These are phyloP conservation scores for Fusarium falciforme DNA, from an alignment of 2,329 filamentous ascomycete species.

Conservation along the genomic window DNA sequence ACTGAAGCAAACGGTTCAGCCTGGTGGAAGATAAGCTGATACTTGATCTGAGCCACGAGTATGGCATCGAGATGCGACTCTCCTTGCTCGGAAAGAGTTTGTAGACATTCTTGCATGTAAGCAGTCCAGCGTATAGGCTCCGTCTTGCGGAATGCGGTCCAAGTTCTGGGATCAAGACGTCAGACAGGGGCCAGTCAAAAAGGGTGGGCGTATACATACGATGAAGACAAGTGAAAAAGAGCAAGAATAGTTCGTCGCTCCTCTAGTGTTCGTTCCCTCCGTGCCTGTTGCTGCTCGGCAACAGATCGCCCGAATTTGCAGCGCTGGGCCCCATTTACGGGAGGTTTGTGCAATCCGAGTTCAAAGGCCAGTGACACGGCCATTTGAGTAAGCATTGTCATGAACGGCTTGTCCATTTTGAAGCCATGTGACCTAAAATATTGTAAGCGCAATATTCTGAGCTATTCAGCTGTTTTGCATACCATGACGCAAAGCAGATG, in stretches of 20 bases:
- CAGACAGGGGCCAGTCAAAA: no score
- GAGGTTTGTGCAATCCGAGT: conserved; percentile 48
- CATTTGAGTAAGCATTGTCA: conserved; percentile 51
- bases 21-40: conserved; percentile 22
- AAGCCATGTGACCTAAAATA: conserved; percentile 31
- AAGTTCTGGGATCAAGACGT: conserved; percentile 32
- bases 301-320: not conserved
- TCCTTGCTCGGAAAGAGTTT: conserved; percentile 48
- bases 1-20: not conserved
- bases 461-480: not conserved
- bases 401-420: conserved; percentile 49
- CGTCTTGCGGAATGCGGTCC: conserved; percentile 48
- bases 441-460: conserved; percentile 15
- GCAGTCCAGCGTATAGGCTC: conserved; percentile 62
- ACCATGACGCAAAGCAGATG: conserved; percentile 46
- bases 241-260: conserved; percentile 26
- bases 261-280: conserved; percentile 12
- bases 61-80: conserved; percentile 19
- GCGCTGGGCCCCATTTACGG: not conserved
- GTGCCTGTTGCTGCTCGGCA: not conserved
- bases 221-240: conserved; percentile 42
- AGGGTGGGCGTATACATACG: conserved; percentile 28
- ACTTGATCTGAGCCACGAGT: conserved; percentile 15
- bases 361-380: conserved; percentile 53
- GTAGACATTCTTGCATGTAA: conserved; percentile 66